Percentiles rank a stretch among this genome's conserved stretches.
phyloP scores from a whole-genome alignment of 179 eudicot genomes.

The Kewa caespitosa region DNA sequence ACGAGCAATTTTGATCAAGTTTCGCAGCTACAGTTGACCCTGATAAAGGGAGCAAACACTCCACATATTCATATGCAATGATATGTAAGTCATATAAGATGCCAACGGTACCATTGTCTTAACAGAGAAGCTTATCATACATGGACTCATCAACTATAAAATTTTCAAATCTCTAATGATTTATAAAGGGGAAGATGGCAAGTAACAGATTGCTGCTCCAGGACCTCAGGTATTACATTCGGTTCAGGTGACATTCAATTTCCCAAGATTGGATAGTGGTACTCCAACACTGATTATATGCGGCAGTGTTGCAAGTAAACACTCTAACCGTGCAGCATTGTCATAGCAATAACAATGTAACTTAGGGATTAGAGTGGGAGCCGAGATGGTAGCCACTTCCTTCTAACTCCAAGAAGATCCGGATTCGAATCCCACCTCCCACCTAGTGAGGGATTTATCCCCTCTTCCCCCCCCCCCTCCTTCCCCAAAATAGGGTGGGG shows the following conservation, averaged over 20 bases:
- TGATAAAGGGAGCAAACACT: neutral
- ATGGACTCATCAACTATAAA: neutral
- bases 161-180: neutral
- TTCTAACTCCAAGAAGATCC: no score
- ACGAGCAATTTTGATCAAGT: neutral
- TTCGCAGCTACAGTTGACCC: neutral
- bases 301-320: no score
- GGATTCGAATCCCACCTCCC: no score
- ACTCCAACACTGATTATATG: no score
- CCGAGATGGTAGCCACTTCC: no score
- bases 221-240: neutral
- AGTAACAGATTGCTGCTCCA: neutral
- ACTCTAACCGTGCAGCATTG: no score
- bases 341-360: no score
- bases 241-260: neutral
- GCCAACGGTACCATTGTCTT: neutral
- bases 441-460: no score
- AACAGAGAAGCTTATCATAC: neutral
- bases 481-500: no score
- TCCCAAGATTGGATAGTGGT: no score
- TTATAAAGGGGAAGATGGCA: neutral
- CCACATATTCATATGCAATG: neutral
- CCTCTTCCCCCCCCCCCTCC: no score
- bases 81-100: neutral
- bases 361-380: no score